phyloP scores from a whole-genome alignment of 2,329 filamentous ascomycete genomes.

The Colletotrichum salicis region DNA sequence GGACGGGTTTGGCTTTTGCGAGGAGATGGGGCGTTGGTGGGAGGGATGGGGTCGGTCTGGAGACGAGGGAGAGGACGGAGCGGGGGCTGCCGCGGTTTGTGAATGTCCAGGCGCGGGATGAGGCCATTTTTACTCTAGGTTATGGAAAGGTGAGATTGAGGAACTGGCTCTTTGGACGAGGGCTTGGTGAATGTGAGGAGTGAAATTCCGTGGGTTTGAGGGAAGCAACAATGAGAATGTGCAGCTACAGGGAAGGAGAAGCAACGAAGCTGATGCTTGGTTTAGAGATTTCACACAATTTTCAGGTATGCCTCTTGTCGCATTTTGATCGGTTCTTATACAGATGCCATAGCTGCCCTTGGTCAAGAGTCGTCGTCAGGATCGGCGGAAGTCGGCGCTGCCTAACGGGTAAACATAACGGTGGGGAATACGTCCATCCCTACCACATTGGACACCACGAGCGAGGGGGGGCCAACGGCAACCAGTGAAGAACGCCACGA shows the following conservation, averaged over 20 bases:
- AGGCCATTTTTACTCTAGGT: slow-evolving; percentile 2
- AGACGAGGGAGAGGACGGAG: slow-evolving; percentile 41
- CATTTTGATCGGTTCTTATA: neutral
- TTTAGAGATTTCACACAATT: neutral
- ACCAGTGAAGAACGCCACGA: neutral
- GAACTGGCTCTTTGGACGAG: neutral
- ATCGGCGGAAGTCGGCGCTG: neutral
- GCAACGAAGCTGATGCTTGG: neutral
- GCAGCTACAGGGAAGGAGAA: too few species aligned
- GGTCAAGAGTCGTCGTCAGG: neutral
- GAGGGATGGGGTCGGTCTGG: slow-evolving; percentile 39
- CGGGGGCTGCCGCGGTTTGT: slow-evolving; percentile 42
- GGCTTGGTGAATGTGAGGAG: neutral
- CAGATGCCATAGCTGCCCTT: neutral
- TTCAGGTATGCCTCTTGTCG: neutral
- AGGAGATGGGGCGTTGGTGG: slow-evolving; percentile 42
- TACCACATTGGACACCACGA: neutral
- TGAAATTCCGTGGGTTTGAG: too few species aligned
- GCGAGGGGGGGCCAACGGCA: neutral
- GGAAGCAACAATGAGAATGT: neutral
- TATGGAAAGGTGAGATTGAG: neutral
- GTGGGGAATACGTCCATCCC: neutral
- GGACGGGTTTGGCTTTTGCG: slow-evolving; percentile 40
- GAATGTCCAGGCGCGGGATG: slow-evolving; percentile 44
- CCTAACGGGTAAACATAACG: neutral